Evolutionary conservation across 2,329 filamentous ascomycete genomes (phyloP).

Genomic region (Spiromastix sp.): DNA sequence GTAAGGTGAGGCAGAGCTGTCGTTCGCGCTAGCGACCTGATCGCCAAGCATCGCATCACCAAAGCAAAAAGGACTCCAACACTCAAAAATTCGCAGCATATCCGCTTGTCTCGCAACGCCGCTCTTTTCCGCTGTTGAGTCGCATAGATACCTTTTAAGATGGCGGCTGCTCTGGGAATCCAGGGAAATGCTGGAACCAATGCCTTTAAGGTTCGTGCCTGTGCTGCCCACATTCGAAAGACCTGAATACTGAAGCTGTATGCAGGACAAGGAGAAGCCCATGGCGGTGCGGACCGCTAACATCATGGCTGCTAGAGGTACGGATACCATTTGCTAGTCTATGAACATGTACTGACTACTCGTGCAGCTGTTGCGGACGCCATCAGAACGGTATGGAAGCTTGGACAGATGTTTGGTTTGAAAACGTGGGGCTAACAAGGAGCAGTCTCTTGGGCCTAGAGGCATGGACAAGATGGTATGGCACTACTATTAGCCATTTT

Average conservation of each 20-base stretch:
- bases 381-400: slow-evolving; percentile 62
- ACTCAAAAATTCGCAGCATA: slow-evolving; percentile 1
- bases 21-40: slow-evolving; percentile 1
- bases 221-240: slow-evolving; percentile 4
- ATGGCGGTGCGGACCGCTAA: slow-evolving; percentile 92
- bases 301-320: slow-evolving; percentile 93
- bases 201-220: slow-evolving; percentile 51
- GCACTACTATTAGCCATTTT: neutral
- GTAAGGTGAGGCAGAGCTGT: slow-evolving; percentile 2
- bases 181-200: slow-evolving; percentile 46
- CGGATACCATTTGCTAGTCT: slow-evolving; percentile 13
- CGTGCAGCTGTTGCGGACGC: slow-evolving; percentile 82
- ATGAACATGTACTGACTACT: slow-evolving; percentile 17
- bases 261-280: slow-evolving; percentile 88
- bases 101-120: slow-evolving; percentile 11
- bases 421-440: slow-evolving; percentile 29
- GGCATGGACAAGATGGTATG: slow-evolving; percentile 95
- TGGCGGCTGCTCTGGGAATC: slow-evolving; percentile 40
- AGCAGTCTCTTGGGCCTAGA: slow-evolving; percentile 74
- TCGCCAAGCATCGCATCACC: slow-evolving; percentile 5
- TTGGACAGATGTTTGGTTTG: slow-evolving; percentile 9
- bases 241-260: slow-evolving; percentile 27
- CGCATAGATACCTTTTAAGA: slow-evolving; percentile 26
- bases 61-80: neutral
- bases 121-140: slow-evolving; percentile 17